Conservation (phyloP, 352 stramenopile species). For the Phytopythium chamaehyphon region DNA sequence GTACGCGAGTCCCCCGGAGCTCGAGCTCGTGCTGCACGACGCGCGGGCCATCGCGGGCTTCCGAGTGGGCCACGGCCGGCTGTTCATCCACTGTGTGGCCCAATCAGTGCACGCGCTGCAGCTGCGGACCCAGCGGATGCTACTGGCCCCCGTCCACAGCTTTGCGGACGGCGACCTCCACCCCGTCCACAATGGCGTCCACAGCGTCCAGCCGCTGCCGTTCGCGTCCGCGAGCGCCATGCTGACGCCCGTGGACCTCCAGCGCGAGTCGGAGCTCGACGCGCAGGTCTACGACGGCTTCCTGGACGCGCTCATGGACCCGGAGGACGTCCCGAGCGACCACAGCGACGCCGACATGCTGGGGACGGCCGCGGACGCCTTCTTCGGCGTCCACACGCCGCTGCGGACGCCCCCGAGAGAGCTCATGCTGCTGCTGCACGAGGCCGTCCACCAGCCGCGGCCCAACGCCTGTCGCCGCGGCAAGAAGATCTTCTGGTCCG, state of each 20-base stretch:
- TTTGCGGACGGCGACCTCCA: constrained; percentile 23
- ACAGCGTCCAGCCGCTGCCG: neutral
- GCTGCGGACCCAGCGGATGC: constrained; percentile 4
- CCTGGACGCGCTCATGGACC: constrained; percentile 51
- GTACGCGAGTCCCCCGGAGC: constrained; percentile 50
- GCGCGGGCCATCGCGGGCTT: constrained; percentile 37
- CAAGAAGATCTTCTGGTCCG: constrained; percentile 75
- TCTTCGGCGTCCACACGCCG: constrained; percentile 16
- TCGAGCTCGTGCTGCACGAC: constrained; percentile 57
- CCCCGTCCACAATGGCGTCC: neutral
- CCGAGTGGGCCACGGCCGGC: constrained; percentile 37
- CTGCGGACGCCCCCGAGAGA: constrained; percentile 45
- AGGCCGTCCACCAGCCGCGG: constrained; percentile 66
- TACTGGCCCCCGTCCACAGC: constrained; percentile 25
- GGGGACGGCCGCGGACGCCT: constrained; percentile 8
- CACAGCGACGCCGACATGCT: constrained; percentile 19
- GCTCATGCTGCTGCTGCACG: constrained; percentile 59
- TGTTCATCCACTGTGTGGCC: constrained; percentile 42
- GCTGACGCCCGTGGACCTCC: constrained; percentile 47
- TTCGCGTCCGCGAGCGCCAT: constrained; percentile 34
- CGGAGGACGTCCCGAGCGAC: constrained; percentile 15
- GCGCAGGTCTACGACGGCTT: constrained; percentile 51
- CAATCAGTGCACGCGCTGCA: constrained; percentile 21
- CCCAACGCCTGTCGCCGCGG: constrained; percentile 67
- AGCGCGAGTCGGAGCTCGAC: constrained; percentile 47